These are phyloP conservation scores for Monosporozyma siamensis DNA, from an alignment of 805 yeast species.

Conservation along the genomic window DNA sequence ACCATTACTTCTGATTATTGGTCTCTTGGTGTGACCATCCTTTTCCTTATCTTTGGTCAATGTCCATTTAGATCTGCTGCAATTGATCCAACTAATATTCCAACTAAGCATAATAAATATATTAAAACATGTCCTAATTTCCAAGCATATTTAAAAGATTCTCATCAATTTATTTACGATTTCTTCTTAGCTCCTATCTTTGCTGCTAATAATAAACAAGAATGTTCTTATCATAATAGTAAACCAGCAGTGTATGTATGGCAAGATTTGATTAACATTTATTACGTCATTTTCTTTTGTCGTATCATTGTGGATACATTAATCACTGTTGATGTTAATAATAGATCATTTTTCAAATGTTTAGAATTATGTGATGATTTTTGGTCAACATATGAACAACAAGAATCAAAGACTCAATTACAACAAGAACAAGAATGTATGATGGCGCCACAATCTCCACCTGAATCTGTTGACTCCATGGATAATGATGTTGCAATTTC, in stretches of 20 bases:
- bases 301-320: conserved; percentile 12
- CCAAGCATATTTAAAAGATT: conserved; percentile 34
- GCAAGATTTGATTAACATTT: conserved; percentile 11
- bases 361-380: conserved; percentile 6
- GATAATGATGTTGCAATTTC: background rate
- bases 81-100: background rate
- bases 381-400: conserved; percentile 5
- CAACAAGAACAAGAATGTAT: background rate
- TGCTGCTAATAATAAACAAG: conserved; percentile 6
- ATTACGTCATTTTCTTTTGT: conserved; percentile 9
- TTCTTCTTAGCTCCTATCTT: conserved; percentile 17
- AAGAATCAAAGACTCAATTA: background rate
- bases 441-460: background rate
- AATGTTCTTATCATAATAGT: conserved; percentile 4
- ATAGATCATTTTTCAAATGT: conserved; percentile 10
- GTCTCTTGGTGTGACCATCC: conserved; percentile 76
- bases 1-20: conserved; percentile 76
- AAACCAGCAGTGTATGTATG: conserved; percentile 13
- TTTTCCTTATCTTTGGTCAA: conserved; percentile 72
- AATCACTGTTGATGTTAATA: conserved; percentile 8
- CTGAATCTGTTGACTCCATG: background rate
- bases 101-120: background rate
- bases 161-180: conserved; percentile 18
- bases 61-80: conserved; percentile 56
- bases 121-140: conserved; percentile 13